Base-by-base conservation (phyloP, 2,329 filamentous ascomycete species). In the Aspergillus persii region DNA sequence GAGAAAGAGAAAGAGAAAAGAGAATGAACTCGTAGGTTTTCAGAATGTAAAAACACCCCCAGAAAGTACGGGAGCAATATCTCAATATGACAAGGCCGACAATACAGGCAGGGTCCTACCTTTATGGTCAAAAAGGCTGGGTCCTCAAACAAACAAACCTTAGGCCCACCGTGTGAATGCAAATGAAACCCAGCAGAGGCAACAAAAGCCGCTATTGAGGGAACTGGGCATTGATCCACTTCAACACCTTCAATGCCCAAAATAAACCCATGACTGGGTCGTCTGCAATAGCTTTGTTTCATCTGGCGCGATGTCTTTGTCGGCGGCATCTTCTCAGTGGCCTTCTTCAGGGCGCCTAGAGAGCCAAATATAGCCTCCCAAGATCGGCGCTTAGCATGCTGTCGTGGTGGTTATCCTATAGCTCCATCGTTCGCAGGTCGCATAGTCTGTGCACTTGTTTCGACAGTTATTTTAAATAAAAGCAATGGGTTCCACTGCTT, bases 321-420 rank as follows among this genome's bases (percentile, higher is more conserved):
- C 49, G 59, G 57, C 60, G 56, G 58, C 56, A 27, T 61, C 30
- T 47, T 59, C 30, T 56, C n/a, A 54, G 47, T 60, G 58, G 61
- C 27, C 63, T 30, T 66, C 60, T 63, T 59, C 54, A 66, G 59
- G 64, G 61, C 62, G 62, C 36, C 36, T 65, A 60, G 52, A 46
- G 54, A 26, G 56, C 62, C 70, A 69, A 70, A 71, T 66, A 64
- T 71, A 69, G 68, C 39, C 57, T 57, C 56, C 49, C 26, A 41
- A 41, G 15, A 50, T 60, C 57, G 61, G 71, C 70, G 71, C 70
- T 72, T 71, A 72, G 61, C 36, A 41, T n/a, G 36, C 12, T 41
- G 36, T 12, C 11, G 11, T n/a, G 15, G 36, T 41, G 36, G 36
- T 41, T 15, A 15, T 41, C 12, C 36, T n/a, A 15, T 41, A 41